Evolutionary conservation across 139 green algal species (phyloP).

Genomic region (Pseudopediastrum boryanum): DNA sequence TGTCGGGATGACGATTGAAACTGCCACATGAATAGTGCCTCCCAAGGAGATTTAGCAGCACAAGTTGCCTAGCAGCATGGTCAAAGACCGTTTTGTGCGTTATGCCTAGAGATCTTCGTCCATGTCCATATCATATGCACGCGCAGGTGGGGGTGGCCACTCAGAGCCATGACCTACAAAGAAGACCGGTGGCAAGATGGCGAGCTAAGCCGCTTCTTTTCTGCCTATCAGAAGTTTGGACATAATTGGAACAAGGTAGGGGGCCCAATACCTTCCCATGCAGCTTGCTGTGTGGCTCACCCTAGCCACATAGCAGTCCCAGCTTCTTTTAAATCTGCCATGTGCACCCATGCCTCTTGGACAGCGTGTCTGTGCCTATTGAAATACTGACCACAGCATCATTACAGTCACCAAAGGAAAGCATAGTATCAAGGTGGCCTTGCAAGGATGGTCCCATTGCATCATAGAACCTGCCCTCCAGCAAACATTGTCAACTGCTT

Average conservation of each 20-base stretch:
- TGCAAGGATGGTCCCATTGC: too few relatives aligned
- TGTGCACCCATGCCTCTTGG: too few relatives aligned
- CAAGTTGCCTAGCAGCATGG: neutral
- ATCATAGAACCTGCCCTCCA: too few relatives aligned
- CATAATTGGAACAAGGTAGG: constrained; percentile 2
- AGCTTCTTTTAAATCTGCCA: too few relatives aligned
- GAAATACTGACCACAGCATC: neutral
- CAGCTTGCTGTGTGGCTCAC: too few relatives aligned
- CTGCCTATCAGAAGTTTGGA: constrained; percentile 10
- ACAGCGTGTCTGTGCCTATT: too few relatives aligned
- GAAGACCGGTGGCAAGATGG: constrained; percentile 9
- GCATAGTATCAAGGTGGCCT: too few relatives aligned
- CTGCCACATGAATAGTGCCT: neutral
- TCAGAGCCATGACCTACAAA: too few relatives aligned
- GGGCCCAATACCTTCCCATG: too few relatives aligned
- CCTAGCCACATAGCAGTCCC: too few relatives aligned
- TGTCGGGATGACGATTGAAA: too few relatives aligned
- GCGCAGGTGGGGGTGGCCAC: neutral
- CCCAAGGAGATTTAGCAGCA: neutral
- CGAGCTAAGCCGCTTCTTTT: constrained; percentile 15
- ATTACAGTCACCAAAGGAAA: neutral
- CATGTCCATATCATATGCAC: neutral
- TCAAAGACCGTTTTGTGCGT: neutral
- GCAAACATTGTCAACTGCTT: neutral
- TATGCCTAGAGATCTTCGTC: neutral